These are phyloP conservation scores for Protomyces lactucae-debilis DNA, from an alignment of 1,139 yeast species.

Conservation along the genomic window DNA sequence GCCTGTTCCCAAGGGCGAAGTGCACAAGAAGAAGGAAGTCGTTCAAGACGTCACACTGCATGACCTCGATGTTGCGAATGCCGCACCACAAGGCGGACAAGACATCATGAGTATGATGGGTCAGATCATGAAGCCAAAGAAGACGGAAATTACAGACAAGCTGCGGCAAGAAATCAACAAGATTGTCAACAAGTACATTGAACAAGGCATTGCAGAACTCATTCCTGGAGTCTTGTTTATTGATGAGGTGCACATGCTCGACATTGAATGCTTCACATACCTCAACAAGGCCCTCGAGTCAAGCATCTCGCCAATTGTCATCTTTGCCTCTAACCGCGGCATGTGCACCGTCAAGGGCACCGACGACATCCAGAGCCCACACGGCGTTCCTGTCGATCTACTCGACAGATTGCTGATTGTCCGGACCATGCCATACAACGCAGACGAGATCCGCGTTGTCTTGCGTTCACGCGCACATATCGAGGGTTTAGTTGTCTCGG, in stretches of 20 bases:
- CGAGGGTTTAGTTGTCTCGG: conserved; percentile 61
- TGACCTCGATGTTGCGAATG: conserved; percentile 92
- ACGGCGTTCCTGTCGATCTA: conserved; percentile 94
- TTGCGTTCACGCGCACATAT: conserved; percentile 73
- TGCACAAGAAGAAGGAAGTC: conserved; percentile 95
- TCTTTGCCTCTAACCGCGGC: conserved; percentile 93
- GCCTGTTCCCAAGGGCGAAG: conserved; percentile 97
- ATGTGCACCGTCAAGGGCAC: conserved; percentile 87
- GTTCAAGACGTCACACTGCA: conserved; percentile 96
- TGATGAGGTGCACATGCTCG: conserved; percentile 97
- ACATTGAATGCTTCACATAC: conserved; percentile 90
- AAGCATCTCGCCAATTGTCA: conserved; percentile 87
- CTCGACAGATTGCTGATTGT: conserved; percentile 86
- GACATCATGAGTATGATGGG: conserved; percentile 99
- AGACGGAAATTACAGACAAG: conserved; percentile 98
- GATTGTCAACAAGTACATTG: conserved; percentile 92
- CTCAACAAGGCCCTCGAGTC: conserved; percentile 90
- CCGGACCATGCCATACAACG: conserved; percentile 79
- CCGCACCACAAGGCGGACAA: conserved; percentile 98
- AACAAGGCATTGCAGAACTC: conserved; percentile 96
- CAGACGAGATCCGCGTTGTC: conserved; percentile 76
- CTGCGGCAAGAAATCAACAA: conserved; percentile 88
- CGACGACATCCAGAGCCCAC: conserved; percentile 83
- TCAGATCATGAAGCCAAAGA: conserved; percentile 88
- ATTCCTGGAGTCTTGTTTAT: conserved; percentile 97